Conservation (phyloP, 164 flowering plant genomes). For the Umbilicus rupestris region DNA sequence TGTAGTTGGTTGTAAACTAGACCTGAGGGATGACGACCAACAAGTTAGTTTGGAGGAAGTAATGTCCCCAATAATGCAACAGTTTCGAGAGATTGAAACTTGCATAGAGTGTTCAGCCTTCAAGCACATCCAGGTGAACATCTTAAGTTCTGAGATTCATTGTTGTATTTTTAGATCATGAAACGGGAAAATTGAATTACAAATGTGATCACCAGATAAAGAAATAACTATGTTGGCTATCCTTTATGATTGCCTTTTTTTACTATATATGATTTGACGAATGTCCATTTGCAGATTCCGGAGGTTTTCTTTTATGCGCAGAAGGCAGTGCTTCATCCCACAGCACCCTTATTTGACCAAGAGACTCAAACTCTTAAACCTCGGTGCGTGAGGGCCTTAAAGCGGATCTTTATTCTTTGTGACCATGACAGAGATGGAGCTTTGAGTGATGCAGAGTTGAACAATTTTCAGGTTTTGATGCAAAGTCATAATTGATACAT, state of each 20-base stretch:
- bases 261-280: neutral
- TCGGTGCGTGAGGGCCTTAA: constrained; percentile 46
- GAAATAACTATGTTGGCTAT: neutral
- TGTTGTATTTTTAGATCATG: neutral
- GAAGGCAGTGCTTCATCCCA: constrained; percentile 69
- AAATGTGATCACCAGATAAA: neutral
- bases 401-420: constrained; percentile 54
- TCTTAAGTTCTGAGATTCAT: neutral
- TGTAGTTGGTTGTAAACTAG: constrained; percentile 70
- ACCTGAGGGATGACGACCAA: constrained; percentile 68
- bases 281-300: constrained; percentile 42
- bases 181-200: neutral
- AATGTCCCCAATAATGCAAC: constrained; percentile 97
- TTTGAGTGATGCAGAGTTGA: constrained; percentile 41
- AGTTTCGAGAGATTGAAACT: constrained; percentile 95
- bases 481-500: neutral
- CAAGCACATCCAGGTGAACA: constrained; percentile 69
- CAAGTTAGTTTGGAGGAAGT: constrained; percentile 63
- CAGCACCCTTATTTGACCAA: constrained; percentile 47
- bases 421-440: constrained; percentile 50
- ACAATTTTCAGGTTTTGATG: constrained; percentile 71
- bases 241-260: neutral
- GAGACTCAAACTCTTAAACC: constrained; percentile 45
- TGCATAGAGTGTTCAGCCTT: constrained; percentile 91
- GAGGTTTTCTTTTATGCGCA: constrained; percentile 99